Evolutionary conservation across 108 stramenopile species (phyloP).

Genomic region (Nitzschia inconspicua): DNA sequence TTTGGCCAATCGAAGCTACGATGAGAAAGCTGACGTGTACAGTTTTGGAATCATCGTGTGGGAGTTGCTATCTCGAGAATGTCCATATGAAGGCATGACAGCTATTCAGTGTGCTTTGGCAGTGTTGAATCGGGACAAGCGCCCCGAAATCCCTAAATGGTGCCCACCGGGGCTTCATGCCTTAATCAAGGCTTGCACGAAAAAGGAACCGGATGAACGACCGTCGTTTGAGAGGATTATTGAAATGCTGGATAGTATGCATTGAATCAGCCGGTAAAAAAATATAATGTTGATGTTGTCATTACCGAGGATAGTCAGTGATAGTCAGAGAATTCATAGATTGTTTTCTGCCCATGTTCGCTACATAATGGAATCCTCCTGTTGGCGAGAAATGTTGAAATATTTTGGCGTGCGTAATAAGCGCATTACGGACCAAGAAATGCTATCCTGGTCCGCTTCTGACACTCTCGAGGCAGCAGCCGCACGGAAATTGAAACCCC

Average conservation of each 20-base stretch:
- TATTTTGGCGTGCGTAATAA: too few species aligned
- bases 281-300: background rate
- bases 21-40: constrained; percentile 85
- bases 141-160: constrained; percentile 81
- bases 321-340: too few species aligned
- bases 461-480: too few species aligned
- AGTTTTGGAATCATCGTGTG: constrained; percentile 82
- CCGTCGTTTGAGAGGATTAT: constrained; percentile 77
- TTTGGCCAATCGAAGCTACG: constrained; percentile 69
- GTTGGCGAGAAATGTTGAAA: too few species aligned
- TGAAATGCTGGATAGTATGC: constrained; percentile 60
- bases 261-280: constrained; percentile 10
- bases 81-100: constrained; percentile 88
- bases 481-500: too few species aligned
- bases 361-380: too few species aligned
- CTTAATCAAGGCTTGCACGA: constrained; percentile 70
- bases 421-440: too few species aligned
- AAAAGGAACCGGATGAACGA: constrained; percentile 56
- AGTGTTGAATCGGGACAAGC: constrained; percentile 77
- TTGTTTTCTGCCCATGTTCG: too few species aligned
- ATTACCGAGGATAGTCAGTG: background rate
- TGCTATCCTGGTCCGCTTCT: too few species aligned
- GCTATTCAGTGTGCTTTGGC: constrained; percentile 86
- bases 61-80: constrained; percentile 81
- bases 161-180: constrained; percentile 71